Base-by-base conservation (phyloP, 768 basidiomycete genomes). In the Podaxis pistillaris region DNA sequence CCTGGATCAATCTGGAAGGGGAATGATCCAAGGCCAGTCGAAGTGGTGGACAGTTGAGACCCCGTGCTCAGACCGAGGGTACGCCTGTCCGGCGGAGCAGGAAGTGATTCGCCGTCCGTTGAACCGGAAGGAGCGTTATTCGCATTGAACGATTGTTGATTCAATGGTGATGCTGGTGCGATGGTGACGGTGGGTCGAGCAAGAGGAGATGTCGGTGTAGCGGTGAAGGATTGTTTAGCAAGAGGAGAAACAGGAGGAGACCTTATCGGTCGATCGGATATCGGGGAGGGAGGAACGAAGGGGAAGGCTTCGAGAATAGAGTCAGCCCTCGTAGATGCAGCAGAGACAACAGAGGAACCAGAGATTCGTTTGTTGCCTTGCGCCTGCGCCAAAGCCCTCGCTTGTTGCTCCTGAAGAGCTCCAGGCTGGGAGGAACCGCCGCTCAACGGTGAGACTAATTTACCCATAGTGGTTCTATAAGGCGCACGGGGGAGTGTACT, bases 261-360 rank as follows among this genome's bases (percentile, higher is more conserved):
- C 64, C 90, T 81, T 67, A 86, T 77, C 9, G 91, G 91, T 58
- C 88, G 81, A 66, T 90, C 86, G n/a, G 91, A 92, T 63, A 94
- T 93, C 5, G 93, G 93, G 7, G 91, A 93, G 1, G 93, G 93
- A 24, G 93, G 93, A 8, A 94, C 91, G 71, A 94, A 93, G 38
- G 90, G 91, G 80, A 94, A 94, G 13, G 86, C 88, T 73, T 93
- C 92, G 28, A 94, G 80, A 66, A 94, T 91, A 2, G 91, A 93
- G 70, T 94, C 91, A 28, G 91, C 90, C 54, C 84, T 83, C 2
- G 88, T 88, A 9, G 89, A 89, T 13, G 88, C 77, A 12, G 84
- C 84, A 36, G 87, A 89, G 61, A 87, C 73, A 53, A 85, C 83
- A 33, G 90, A 92, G 4, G 86, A 84, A 61, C 82, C 83, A 4